Evolutionary conservation across 805 yeast genomes (phyloP).

Genomic region (Saturnispora besseyi): DNA sequence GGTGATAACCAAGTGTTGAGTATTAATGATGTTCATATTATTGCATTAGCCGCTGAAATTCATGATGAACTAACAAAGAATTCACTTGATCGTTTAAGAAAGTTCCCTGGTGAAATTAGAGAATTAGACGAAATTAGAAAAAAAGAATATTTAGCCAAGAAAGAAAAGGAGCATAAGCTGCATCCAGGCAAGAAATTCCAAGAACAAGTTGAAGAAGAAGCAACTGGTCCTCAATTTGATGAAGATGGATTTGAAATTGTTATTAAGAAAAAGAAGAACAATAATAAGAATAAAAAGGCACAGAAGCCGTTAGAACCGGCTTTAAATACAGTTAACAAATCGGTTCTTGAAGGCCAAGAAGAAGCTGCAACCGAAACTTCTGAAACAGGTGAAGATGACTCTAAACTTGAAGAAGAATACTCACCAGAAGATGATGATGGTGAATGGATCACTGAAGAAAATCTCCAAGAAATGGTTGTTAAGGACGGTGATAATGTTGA

Average conservation of each 20-base stretch:
- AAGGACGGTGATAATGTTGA: conserved; percentile 57
- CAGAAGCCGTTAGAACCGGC: not conserved
- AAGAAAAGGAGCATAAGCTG: conserved; percentile 6
- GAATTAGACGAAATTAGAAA: conserved; percentile 32
- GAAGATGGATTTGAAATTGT: conserved; percentile 16
- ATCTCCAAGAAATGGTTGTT: conserved; percentile 57
- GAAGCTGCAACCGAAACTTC: conserved; percentile 2
- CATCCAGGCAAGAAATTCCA: conserved; percentile 7
- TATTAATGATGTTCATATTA: conserved; percentile 82
- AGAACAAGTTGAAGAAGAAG: conserved; percentile 15
- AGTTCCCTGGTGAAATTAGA: conserved; percentile 46
- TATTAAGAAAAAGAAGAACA: conserved; percentile 7
- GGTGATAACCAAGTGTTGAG: conserved; percentile 90
- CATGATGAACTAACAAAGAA: conserved; percentile 55
- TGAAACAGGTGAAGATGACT: not conserved
- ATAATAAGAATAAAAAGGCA: conserved; percentile 5
- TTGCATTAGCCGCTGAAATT: conserved; percentile 85
- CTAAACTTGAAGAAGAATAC: conserved; percentile 30
- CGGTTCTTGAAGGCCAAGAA: not conserved
- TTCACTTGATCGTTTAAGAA: conserved; percentile 66
- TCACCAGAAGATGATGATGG: conserved; percentile 73
- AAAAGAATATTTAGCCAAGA: conserved; percentile 18
- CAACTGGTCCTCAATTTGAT: conserved; percentile 9
- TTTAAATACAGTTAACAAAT: not conserved
- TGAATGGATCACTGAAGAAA: conserved; percentile 90